Evolutionary conservation across 2,329 filamentous ascomycete genomes (phyloP).

Genomic region (Nigrospora sphaerica): DNA sequence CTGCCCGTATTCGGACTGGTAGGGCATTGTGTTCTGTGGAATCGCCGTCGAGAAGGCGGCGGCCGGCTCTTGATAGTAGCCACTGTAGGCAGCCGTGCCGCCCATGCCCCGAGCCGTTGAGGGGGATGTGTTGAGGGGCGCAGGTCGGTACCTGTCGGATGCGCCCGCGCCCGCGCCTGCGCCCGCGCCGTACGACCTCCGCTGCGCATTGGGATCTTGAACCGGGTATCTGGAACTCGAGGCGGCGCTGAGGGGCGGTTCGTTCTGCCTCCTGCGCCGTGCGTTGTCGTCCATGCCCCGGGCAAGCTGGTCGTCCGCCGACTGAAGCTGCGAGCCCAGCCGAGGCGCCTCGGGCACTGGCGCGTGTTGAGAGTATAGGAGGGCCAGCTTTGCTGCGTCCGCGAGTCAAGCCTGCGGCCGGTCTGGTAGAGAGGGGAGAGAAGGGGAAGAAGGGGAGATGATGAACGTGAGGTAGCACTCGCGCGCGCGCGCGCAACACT

Average conservation of each 20-base stretch:
- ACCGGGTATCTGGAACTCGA: conserved; percentile 46
- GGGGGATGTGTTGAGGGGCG: conserved; percentile 42
- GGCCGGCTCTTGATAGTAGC: conserved; percentile 51
- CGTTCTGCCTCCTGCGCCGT: conserved; percentile 68
- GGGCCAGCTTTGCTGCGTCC: conserved; percentile 53
- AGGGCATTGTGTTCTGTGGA: conserved; percentile 42
- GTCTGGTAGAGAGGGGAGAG: neutral
- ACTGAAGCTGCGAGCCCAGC: conserved; percentile 52
- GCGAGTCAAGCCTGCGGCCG: conserved; percentile 2
- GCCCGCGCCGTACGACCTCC: conserved; percentile 31
- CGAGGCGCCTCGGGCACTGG: conserved; percentile 60
- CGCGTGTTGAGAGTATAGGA: conserved; percentile 51
- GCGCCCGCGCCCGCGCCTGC: conserved; percentile 26
- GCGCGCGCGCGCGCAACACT: no score
- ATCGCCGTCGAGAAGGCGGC: conserved; percentile 49
- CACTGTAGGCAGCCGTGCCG: conserved; percentile 48
- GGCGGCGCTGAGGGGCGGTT: conserved; percentile 57
- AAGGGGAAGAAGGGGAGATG: neutral
- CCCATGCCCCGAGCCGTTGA: conserved; percentile 43
- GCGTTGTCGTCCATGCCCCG: conserved; percentile 73
- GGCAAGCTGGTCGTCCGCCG: conserved; percentile 43
- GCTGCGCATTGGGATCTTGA: conserved; percentile 41
- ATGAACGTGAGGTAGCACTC: no score
- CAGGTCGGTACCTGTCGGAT: conserved; percentile 44
- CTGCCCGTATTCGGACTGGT: conserved; percentile 58